These are phyloP conservation scores for Chernovozyma aurita DNA, from an alignment of 1,139 yeast species.

Conservation along the genomic window DNA sequence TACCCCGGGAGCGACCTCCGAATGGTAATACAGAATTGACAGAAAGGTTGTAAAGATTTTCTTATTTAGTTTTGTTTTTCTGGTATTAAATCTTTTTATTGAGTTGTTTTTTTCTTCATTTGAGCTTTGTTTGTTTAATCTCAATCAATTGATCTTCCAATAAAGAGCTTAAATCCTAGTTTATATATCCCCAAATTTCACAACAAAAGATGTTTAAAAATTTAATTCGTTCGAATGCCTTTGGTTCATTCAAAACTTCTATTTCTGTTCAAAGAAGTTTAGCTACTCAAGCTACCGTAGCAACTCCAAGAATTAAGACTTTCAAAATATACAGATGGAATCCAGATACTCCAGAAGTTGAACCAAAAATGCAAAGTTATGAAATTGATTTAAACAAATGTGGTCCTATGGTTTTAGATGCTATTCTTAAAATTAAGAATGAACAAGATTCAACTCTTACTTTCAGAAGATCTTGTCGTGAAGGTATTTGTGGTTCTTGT, in stretches of 20 bases:
- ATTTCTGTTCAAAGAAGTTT: no score
- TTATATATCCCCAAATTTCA: not conserved
- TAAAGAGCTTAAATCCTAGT: no score
- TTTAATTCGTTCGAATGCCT: conserved; percentile 4
- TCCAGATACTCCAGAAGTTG: conserved; percentile 93
- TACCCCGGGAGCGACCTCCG: conserved; percentile 10
- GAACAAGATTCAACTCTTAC: conserved; percentile 96
- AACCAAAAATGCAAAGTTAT: conserved; percentile 83
- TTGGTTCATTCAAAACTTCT: conserved; percentile 2
- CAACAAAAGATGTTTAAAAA: conserved; percentile 5
- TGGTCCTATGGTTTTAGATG: conserved; percentile 98
- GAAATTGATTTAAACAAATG: conserved; percentile 82
- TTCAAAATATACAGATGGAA: conserved; percentile 97
- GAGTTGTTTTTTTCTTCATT: no score
- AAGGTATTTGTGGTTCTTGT: conserved; percentile 99
- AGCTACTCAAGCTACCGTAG: conserved; percentile 37
- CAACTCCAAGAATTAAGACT: conserved; percentile 61
- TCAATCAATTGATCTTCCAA: no score
- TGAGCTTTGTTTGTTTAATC: no score
- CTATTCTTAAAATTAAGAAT: conserved; percentile 87
- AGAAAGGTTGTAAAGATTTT: no score
- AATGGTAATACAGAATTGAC: no score
- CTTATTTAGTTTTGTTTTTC: no score
- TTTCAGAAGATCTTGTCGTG: conserved; percentile 98
- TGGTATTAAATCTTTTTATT: no score